A percentile compares a stretch with the other conserved stretches of the same genome.
Conservation (phyloP, 441 rosid genomes). For the Syzygium syzygioides region DNA sequence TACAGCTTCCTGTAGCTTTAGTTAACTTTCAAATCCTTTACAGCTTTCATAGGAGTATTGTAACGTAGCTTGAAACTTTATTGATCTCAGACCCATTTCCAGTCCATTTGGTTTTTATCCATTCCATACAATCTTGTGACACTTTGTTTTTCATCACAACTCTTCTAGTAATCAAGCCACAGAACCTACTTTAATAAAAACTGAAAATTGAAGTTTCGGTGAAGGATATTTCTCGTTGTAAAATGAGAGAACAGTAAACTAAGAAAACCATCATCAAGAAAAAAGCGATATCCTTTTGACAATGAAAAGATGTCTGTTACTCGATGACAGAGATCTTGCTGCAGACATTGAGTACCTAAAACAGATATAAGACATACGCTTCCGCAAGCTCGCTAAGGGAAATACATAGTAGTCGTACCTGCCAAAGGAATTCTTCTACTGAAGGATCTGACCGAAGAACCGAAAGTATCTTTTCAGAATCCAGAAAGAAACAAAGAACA, state of each 20-base stretch:
- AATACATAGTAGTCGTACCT: slow-evolving; percentile 33
- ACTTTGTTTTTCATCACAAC: no score
- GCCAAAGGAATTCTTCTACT: slow-evolving; percentile 77
- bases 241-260: neutral
- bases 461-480: slow-evolving; percentile 52
- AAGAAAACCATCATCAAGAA: neutral
- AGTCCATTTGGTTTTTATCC: no score
- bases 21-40: no score
- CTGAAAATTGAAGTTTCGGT: no score
- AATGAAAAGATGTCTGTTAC: neutral
- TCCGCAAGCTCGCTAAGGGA: neutral
- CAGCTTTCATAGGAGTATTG: no score
- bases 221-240: no score
- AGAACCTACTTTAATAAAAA: no score
- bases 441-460: slow-evolving; percentile 50
- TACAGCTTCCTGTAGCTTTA: no score
- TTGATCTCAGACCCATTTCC: no score
- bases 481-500: slow-evolving; percentile 67
- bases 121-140: no score
- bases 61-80: no score
- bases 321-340: neutral
- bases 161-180: no score
- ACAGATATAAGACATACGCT: neutral
- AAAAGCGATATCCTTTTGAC: neutral
- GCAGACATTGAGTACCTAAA: neutral